Evolutionary conservation across 129 eudicot species (phyloP).

Genomic region (Chrysanthemum seticuspe): DNA sequence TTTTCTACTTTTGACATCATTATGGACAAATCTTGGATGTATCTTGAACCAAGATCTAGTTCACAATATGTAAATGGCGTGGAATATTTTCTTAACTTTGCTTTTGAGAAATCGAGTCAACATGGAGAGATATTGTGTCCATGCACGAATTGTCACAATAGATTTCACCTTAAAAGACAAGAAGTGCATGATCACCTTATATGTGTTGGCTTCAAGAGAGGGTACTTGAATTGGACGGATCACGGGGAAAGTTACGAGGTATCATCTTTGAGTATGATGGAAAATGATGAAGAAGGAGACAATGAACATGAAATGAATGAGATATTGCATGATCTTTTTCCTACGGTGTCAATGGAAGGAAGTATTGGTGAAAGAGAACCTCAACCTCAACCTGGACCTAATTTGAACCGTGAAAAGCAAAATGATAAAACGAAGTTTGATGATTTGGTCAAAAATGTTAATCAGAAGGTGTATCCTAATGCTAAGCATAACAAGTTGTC

Average conservation of each 20-base stretch:
- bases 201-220: background rate
- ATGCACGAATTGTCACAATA: too few species aligned
- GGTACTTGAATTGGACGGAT: background rate
- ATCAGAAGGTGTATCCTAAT: background rate
- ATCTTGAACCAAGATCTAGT: background rate
- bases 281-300: background rate
- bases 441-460: background rate
- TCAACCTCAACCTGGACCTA: background rate
- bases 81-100: constrained; percentile 6
- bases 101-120: background rate
- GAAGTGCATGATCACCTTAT: background rate
- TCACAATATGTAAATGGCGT: constrained; percentile 4
- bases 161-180: too few species aligned
- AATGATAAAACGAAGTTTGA: background rate
- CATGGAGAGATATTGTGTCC: background rate
- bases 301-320: background rate
- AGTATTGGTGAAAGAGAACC: background rate
- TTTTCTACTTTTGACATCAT: background rate
- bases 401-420: background rate
- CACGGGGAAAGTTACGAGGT: background rate
- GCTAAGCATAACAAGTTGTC: background rate
- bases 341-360: background rate
- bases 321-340: background rate
- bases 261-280: background rate
- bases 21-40: background rate